Base-by-base conservation (phyloP, 1,284 basidiomycete species). In the Puccinia polysora region DNA sequence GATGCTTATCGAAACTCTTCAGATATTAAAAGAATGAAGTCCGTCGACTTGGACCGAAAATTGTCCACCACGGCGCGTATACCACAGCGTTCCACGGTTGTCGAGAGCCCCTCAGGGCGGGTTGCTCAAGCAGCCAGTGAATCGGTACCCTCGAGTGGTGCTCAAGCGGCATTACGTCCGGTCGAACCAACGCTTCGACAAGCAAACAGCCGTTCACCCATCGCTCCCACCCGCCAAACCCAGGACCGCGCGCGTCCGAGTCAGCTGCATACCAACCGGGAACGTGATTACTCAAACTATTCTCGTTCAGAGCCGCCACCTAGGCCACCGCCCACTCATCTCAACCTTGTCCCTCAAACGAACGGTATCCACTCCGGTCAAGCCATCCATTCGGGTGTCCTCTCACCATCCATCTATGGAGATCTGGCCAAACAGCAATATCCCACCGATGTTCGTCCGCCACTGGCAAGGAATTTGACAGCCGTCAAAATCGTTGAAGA, bases 1-100 rank as follows among this genome's bases (percentile, higher is more conserved):
- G 81, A 82, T 59, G 77, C 88, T 1, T 93, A 93, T 81, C 86
- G 90, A 49, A 90, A 90, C 77, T 89, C 88, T 67, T 85, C 83
- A 76, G 94, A 97, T 77, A 90, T 96, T 79, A 92, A 95, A 85
- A 87, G 90, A 38, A 89, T 96, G 85, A 96, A 93, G 81, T 83
- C 84, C 15, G 89, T 92, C 52, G 90, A 93, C 78, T 84, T 99
- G 23, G 92, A 97, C 81, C 88, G 96, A 73, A 97, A 97, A 81
- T 83, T 94, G 62, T 95, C 93, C 45, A 92, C 90, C 63, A 93
- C 91, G 12, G 91, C 94, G 15, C 87, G 89, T 58, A 80, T 96
- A 74, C 92, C 96, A 4, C 94, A 91, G 80, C 88, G 92, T 52
- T 97, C 94, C 20, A 97, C 91, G 2, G 88, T 99, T 45, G 89